phyloP scores from a whole-genome alignment of 2,329 filamentous ascomycete species.

The Aspergillus vadensis region DNA sequence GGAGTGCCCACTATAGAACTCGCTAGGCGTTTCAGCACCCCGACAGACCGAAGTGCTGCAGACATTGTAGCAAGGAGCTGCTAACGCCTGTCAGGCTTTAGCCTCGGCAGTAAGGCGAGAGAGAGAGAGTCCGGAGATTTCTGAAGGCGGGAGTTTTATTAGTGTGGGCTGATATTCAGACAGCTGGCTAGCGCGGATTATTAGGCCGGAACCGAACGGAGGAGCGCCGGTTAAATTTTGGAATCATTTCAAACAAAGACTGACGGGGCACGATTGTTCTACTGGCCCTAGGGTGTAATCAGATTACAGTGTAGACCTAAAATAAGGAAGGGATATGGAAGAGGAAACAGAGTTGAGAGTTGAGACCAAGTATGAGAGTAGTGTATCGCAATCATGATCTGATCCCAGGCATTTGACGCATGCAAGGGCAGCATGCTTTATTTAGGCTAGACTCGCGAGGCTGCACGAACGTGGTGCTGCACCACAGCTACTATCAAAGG shows the following conservation, averaged over 20 bases:
- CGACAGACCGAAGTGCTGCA: slow-evolving; percentile 7
- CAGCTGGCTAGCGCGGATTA: not conserved
- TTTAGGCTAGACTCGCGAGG: not conserved
- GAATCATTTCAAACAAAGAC: not conserved
- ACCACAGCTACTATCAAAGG: not conserved
- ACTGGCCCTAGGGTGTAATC: not conserved
- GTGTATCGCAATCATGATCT: not conserved
- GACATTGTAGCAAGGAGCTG: slow-evolving; percentile 1
- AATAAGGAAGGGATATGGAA: not conserved
- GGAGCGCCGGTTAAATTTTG: not conserved
- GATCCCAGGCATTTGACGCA: not conserved
- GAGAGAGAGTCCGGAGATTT: not conserved
- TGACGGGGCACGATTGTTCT: not conserved
- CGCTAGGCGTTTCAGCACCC: slow-evolving; percentile 15
- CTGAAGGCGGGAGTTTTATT: not conserved
- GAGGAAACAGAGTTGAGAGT: not conserved
- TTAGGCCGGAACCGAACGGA: not conserved
- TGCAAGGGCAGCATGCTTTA: not conserved
- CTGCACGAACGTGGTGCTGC: not conserved
- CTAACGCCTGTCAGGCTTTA: slow-evolving; percentile 2
- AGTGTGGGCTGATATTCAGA: not conserved
- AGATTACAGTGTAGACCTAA: not conserved
- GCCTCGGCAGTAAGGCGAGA: slow-evolving; percentile 8
- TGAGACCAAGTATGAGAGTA: not conserved
- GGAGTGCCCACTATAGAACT: not conserved